Evolutionary conservation across 2,329 filamentous ascomycete species (phyloP).

Genomic region (Botryosphaeria dothidea): DNA sequence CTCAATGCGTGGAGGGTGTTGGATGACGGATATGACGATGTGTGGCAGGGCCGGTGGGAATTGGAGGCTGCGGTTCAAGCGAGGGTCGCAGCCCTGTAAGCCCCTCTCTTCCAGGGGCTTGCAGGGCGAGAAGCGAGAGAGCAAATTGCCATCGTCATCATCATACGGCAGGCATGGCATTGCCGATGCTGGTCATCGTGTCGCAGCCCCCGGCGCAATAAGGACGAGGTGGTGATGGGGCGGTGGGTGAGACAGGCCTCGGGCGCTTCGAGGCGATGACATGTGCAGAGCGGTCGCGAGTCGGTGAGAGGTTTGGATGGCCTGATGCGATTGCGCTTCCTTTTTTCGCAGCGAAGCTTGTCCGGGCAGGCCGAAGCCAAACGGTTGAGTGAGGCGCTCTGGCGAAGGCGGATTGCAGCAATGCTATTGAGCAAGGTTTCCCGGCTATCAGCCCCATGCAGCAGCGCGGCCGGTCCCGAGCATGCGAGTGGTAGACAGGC

Average conservation of each 20-base stretch:
- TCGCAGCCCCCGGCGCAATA: too few relatives aligned
- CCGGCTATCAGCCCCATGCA: conserved; percentile 10
- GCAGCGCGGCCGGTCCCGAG: conserved; percentile 18
- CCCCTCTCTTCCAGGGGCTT: background rate
- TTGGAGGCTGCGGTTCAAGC: background rate
- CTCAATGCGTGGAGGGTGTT: background rate
- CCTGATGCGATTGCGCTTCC: conserved; percentile 11
- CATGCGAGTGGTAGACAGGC: conserved; percentile 19
- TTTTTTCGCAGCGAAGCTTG: conserved; percentile 10
- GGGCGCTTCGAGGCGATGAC: background rate
- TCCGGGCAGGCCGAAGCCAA: background rate
- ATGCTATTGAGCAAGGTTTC: conserved; percentile 12
- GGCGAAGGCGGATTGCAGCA: conserved; percentile 13
- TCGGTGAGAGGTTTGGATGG: conserved; percentile 11
- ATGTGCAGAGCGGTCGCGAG: background rate
- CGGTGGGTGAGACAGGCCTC: conserved; percentile 10
- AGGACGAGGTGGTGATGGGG: conserved; percentile 10
- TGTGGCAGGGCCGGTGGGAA: background rate
- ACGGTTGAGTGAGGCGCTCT: conserved; percentile 15
- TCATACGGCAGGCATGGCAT: background rate
- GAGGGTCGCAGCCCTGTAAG: conserved; percentile 6
- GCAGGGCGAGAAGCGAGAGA: background rate
- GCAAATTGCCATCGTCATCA: background rate
- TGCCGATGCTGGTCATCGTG: background rate
- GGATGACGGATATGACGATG: conserved; percentile 15